phyloP scores from a whole-genome alignment of 2,329 filamentous ascomycete genomes.

The Neocucurbitaria cava region DNA sequence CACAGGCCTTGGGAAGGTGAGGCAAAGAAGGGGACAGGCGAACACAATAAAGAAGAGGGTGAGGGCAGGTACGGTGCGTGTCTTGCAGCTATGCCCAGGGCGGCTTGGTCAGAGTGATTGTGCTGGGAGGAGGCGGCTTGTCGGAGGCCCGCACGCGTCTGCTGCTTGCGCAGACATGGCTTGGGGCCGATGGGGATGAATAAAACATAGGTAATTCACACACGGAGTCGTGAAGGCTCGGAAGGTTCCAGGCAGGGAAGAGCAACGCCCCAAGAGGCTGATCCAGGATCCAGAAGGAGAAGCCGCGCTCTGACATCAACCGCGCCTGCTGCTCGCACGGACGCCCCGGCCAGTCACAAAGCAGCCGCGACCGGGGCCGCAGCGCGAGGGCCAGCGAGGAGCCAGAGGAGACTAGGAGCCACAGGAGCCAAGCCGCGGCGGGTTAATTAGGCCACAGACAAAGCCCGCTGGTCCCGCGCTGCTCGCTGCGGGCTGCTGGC shows the following conservation, averaged over 20 bases:
- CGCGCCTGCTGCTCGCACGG: slow-evolving; percentile 37
- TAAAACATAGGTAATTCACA: slow-evolving; percentile 50
- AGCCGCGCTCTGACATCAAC: slow-evolving; percentile 48
- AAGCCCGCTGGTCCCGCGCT: slow-evolving; percentile 12
- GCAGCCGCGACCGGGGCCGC: slow-evolving; percentile 24
- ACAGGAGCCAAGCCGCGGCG: too few relatives aligned
- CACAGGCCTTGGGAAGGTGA: slow-evolving; percentile 13
- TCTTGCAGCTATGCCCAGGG: slow-evolving; percentile 19
- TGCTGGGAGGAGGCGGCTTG: slow-evolving; percentile 25
- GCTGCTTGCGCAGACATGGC: slow-evolving; percentile 44
- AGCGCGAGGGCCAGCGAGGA: slow-evolving; percentile 1
- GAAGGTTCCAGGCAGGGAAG: slow-evolving; percentile 47
- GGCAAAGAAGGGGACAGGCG: slow-evolving; percentile 23
- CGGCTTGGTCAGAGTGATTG: slow-evolving; percentile 19
- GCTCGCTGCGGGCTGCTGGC: slow-evolving; percentile 7
- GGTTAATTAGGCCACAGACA: neutral
- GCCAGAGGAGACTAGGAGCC: too few relatives aligned
- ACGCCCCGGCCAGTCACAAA: slow-evolving; percentile 18
- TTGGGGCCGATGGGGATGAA: slow-evolving; percentile 49
- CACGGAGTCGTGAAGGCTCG: slow-evolving; percentile 41
- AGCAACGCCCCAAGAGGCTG: slow-evolving; percentile 45
- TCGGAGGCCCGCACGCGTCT: slow-evolving; percentile 35
- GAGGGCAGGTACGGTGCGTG: slow-evolving; percentile 13
- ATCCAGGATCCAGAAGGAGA: slow-evolving; percentile 42
- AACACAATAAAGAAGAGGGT: slow-evolving; percentile 26